A percentile compares a stretch with the other conserved stretches of the same genome.
phyloP scores from a whole-genome alignment of 441 rosid genomes.

The Populus tomentosa region DNA sequence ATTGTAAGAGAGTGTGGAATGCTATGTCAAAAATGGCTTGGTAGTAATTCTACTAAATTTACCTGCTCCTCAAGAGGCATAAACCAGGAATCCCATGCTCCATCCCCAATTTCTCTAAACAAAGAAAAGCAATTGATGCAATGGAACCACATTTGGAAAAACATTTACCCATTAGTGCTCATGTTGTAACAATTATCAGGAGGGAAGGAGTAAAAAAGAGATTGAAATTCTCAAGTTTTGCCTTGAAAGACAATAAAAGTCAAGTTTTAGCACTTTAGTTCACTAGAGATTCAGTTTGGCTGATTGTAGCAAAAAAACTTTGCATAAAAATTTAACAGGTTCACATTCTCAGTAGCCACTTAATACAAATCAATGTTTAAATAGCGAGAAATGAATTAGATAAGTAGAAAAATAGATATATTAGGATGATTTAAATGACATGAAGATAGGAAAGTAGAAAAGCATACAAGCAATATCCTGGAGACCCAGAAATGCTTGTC shows the following conservation, averaged over 20 bases:
- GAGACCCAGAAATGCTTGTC: conserved; percentile 47
- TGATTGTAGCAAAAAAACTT: neutral
- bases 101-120: conserved; percentile 67
- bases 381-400: neutral
- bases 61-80: conserved; percentile 66
- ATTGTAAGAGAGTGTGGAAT: neutral
- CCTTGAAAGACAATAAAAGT: neutral
- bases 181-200: neutral
- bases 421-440: neutral
- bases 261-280: neutral
- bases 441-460: conserved; percentile 5
- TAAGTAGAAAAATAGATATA: neutral
- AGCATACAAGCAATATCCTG: conserved; percentile 80
- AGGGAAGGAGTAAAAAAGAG: neutral
- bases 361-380: neutral
- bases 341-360: neutral
- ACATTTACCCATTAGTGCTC: neutral
- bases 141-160: neutral
- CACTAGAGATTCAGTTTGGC: neutral
- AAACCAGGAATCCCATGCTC: conserved; percentile 74
- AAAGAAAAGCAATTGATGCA: conserved; percentile 15
- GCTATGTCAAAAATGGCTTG: neutral
- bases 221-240: neutral
- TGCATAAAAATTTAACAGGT: neutral
- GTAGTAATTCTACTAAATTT: neutral